Conservation (phyloP, 441 rosid genomes). For the Populus tomentosa region DNA sequence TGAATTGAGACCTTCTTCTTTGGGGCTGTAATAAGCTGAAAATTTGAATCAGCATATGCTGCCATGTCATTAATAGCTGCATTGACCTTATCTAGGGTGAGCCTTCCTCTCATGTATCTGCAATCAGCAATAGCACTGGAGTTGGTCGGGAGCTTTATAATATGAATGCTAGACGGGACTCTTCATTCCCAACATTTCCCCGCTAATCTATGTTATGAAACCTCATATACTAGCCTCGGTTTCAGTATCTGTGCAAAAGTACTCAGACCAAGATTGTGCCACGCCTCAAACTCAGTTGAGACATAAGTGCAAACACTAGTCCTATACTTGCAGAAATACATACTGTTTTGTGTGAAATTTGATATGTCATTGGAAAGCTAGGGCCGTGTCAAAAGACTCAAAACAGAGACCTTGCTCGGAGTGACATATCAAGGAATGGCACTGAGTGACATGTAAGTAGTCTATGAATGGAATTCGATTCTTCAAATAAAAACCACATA, state of each 20-base stretch:
- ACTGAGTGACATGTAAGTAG: not conserved
- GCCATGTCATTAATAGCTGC: conserved; percentile 87
- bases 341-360: not conserved
- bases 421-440: not conserved
- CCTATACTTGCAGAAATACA: not conserved
- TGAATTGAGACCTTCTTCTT: conserved; percentile 64
- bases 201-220: not conserved
- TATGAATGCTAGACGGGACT: not conserved
- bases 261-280: not conserved
- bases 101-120: conserved; percentile 97
- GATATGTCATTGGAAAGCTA: not conserved
- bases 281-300: not conserved
- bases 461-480: not conserved
- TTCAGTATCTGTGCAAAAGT: not conserved
- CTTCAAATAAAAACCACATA: not conserved
- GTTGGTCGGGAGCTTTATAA: not conserved
- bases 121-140: not conserved
- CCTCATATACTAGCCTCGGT: not conserved
- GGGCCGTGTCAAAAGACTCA: not conserved
- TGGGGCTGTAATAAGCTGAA: conserved; percentile 71
- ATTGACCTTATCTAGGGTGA: conserved; percentile 82
- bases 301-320: not conserved
- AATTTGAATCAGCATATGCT: conserved; percentile 76
- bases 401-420: not conserved
- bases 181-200: not conserved